Base-by-base conservation (phyloP, 2,329 filamentous ascomycete genomes). In the Xylaria sp. region DNA sequence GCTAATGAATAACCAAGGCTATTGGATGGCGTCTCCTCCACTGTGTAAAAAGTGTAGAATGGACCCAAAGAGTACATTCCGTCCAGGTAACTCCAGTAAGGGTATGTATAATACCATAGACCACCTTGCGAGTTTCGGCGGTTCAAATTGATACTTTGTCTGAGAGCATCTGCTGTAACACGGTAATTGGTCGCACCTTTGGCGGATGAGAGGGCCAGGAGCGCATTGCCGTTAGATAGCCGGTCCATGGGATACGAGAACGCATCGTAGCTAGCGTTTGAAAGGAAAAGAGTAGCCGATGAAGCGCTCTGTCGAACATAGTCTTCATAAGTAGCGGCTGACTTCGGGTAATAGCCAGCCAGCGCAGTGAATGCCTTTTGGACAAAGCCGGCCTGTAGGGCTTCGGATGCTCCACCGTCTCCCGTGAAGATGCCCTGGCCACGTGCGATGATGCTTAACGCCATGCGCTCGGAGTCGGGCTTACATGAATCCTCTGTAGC, bases 11-110 rank as follows among this genome's bases (percentile, higher is more conserved):
- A 58, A 59, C 25, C 58, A 1, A 63, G 46, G 44, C n/a, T 61
- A 23, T 12, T 15, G 25, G n/a, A 10, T 12, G 54, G 12, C 1
- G 50, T 25, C 3, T 44, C 37, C 34, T 79, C 79, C 0, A 77
- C 65, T 1, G 81, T 72, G 52, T 80, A 78, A 3, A 67, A 59
- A 1, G 72, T 73, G 69, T 76, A 77, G 72, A 84, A 87, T 0
- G 84, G 82, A 8, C 81, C 78, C 10, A 84, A 78, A 0, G 83
- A 85, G 78, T 82, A 86, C 81, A 87, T 85, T 67, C 85, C 85
- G 70, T 88, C 86, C 3, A 86, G 78, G 71, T 87, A 88, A 73
- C 83, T 85, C 81, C 84, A 84, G 63, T 87, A 78, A 1, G 84
- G 84, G 69, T 87, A 87, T 0, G 75, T 73, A 63, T 72, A 82